A percentile compares a stretch with the other conserved stretches of the same genome.
Evolutionary conservation across 1,139 yeast genomes (phyloP).

Genomic region (Nakaseomyces kungkrabaensis): DNA sequence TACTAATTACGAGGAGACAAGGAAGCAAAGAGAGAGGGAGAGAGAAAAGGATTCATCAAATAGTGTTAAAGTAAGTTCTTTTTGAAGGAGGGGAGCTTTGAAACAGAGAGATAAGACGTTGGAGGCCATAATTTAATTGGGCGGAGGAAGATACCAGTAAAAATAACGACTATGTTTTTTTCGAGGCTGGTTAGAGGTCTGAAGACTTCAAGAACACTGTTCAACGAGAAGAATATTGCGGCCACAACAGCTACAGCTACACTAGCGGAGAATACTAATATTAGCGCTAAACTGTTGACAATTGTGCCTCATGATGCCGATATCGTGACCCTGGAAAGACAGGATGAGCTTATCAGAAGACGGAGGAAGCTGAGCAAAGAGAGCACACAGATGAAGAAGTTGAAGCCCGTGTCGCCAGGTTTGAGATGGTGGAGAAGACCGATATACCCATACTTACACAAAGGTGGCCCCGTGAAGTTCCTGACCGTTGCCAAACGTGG

Average conservation of each 20-base stretch:
- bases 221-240: conserved; percentile 5
- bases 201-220: not conserved
- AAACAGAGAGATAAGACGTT: too few relatives aligned
- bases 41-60: too few relatives aligned
- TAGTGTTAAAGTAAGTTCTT: too few relatives aligned
- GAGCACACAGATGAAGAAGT: conserved; percentile 59
- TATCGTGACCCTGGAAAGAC: conserved; percentile 65
- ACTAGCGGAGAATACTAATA: not conserved
- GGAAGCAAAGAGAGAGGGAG: too few relatives aligned
- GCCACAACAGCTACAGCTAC: not conserved
- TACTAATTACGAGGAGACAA: too few relatives aligned
- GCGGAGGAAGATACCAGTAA: too few relatives aligned
- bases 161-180: not conserved
- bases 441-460: conserved; percentile 74
- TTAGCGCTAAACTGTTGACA: conserved; percentile 21
- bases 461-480: conserved; percentile 70
- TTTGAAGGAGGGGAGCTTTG: too few relatives aligned
- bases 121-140: too few relatives aligned
- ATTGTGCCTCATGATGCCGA: conserved; percentile 37
- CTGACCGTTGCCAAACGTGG: conserved; percentile 67
- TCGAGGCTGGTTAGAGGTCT: not conserved
- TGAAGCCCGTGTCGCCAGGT: conserved; percentile 80
- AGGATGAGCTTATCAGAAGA: conserved; percentile 61
- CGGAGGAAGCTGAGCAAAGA: conserved; percentile 67
- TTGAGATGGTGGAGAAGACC: conserved; percentile 86